Evolutionary conservation across 768 basidiomycete genomes (phyloP).

Genomic region (Mycena albidolilacea): DNA sequence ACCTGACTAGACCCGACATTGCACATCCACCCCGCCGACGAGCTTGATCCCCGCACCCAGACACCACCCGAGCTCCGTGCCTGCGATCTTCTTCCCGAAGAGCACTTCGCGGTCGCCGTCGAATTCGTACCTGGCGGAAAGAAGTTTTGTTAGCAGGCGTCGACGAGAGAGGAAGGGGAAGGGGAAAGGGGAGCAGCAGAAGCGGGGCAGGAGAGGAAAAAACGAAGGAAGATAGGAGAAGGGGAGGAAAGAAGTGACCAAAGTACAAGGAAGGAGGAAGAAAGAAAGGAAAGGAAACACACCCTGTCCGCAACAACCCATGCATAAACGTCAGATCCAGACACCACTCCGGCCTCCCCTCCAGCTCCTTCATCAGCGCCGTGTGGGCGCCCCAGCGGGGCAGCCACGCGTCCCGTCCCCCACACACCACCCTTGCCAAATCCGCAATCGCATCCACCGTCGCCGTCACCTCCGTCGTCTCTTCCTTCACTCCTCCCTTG

Average conservation of each 20-base stretch:
- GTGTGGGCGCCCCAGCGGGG: constrained; percentile 58
- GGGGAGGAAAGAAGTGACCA: background rate
- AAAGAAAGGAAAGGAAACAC: background rate
- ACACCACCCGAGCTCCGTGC: constrained; percentile 96
- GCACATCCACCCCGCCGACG: constrained; percentile 72
- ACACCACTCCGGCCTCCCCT: constrained; percentile 93
- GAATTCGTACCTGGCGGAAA: constrained; percentile 77
- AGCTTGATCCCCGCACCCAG: constrained; percentile 88
- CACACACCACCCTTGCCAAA: constrained; percentile 82
- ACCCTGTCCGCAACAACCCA: constrained; percentile 83
- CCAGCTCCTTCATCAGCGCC: constrained; percentile 71
- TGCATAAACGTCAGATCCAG: constrained; percentile 98
- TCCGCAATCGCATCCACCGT: constrained; percentile 61
- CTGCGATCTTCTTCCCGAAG: constrained; percentile 90
- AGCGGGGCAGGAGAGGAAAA: too few relatives aligned
- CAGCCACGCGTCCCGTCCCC: constrained; percentile 74
- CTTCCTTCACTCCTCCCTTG: constrained; percentile 1
- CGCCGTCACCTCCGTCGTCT: background rate
- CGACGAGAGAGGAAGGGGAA: background rate
- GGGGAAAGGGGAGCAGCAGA: background rate
- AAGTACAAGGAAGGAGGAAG: background rate
- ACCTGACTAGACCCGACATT: constrained; percentile 53
- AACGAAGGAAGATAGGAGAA: background rate
- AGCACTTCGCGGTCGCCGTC: constrained; percentile 73
- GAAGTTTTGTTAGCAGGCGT: background rate